Percentiles rank a stretch among this genome's conserved stretches.
These are phyloP conservation scores for Rubia tinctorum DNA, from an alignment of 305 asterid genomes.

Conservation along the genomic window DNA sequence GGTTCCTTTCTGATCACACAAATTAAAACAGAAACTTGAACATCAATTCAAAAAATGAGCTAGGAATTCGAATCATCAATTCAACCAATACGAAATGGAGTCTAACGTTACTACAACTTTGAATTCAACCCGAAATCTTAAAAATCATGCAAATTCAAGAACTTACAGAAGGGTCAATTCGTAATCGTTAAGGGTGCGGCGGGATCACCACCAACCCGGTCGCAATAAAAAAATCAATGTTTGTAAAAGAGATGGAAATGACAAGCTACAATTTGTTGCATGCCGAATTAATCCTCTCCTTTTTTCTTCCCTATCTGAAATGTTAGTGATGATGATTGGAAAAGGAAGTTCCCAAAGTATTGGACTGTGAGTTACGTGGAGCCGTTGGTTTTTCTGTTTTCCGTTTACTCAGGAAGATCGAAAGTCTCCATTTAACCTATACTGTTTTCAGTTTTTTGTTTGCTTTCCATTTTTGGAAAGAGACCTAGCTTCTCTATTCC, in stretches of 20 bases:
- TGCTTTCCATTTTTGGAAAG: neutral
- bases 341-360: conserved; percentile 4
- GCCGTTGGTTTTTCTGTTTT: conserved; percentile 43
- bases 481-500: neutral
- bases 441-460: neutral
- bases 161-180: conserved; percentile 8
- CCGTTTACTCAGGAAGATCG: conserved; percentile 46
- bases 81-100: too few relatives aligned
- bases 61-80: too few relatives aligned
- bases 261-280: neutral
- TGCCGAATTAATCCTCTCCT: neutral
- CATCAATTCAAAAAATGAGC: neutral
- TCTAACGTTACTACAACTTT: neutral
- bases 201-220: conserved; percentile 12
- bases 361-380: conserved; percentile 40
- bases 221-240: conserved; percentile 23
- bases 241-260: conserved; percentile 6
- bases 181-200: neutral
- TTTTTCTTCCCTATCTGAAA: neutral
- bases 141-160: neutral
- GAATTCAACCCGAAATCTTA: neutral
- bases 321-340: neutral
- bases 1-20: neutral
- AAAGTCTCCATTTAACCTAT: neutral
- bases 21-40: neutral